phyloP scores from a whole-genome alignment of 2,329 filamentous ascomycete genomes.

The Pseudogymnoascus pannorum region DNA sequence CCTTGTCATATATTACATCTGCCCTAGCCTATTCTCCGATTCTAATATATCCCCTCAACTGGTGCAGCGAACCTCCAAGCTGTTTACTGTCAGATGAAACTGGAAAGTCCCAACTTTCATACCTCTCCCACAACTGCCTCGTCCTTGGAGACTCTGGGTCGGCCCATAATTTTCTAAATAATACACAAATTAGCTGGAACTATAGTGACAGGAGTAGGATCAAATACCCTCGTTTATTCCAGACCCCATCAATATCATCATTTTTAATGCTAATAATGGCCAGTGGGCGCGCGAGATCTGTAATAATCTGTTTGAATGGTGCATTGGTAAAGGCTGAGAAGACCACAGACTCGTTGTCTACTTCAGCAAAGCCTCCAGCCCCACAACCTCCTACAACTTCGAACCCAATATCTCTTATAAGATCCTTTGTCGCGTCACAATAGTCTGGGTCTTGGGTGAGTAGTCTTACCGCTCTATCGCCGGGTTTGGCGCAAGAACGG shows the following conservation, averaged over 20 bases:
- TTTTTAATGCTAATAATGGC: conserved; percentile 7
- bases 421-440: conserved; percentile 14
- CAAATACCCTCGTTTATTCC: conserved; percentile 7
- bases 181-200: conserved; percentile 13
- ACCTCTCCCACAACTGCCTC: conserved; percentile 21
- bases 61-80: conserved; percentile 10
- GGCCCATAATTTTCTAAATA: conserved; percentile 15
- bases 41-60: neutral
- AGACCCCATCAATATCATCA: neutral
- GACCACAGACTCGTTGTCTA: conserved; percentile 33
- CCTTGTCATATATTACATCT: too few relatives aligned
- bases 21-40: neutral
- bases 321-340: conserved; percentile 29
- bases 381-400: conserved; percentile 23
- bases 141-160: conserved; percentile 22
- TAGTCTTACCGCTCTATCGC: conserved; percentile 12
- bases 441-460: conserved; percentile 26
- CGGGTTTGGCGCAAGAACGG: conserved; percentile 10
- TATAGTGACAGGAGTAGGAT: conserved; percentile 3
- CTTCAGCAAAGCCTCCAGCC: conserved; percentile 30
- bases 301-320: conserved; percentile 33
- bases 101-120: conserved; percentile 14
- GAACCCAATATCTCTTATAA: conserved; percentile 21
- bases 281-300: conserved; percentile 32
- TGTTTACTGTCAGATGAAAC: conserved; percentile 11